Conservation (phyloP, 2,329 filamentous ascomycete species). For the Alternaria ethzedia region DNA sequence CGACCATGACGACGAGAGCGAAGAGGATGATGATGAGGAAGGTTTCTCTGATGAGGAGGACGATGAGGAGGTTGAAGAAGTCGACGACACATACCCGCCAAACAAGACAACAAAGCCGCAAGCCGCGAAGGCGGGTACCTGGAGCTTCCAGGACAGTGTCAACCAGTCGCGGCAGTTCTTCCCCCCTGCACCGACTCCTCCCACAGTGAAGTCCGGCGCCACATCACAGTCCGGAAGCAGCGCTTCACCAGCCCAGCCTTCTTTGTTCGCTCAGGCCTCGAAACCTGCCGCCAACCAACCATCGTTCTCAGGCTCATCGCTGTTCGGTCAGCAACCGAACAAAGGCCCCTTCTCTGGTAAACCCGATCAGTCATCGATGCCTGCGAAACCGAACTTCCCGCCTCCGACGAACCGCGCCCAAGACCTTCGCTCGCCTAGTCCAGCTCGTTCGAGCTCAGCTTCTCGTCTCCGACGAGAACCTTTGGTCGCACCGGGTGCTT, state of each 20-base stretch:
- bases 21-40: constrained; percentile 43
- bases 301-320: constrained; percentile 13
- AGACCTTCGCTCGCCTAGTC: constrained; percentile 75
- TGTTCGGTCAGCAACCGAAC: constrained; percentile 26
- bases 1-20: constrained; percentile 51
- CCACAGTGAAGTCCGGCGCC: constrained; percentile 31
- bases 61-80: constrained; percentile 50
- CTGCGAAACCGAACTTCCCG: constrained; percentile 57
- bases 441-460: constrained; percentile 65
- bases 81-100: constrained; percentile 47
- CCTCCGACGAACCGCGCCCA: constrained; percentile 54
- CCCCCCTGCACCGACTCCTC: constrained; percentile 43
- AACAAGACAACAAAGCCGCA: constrained; percentile 24
- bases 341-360: constrained; percentile 19
- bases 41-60: constrained; percentile 52
- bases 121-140: constrained; percentile 15
- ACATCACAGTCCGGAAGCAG: constrained; percentile 31
- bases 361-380: constrained; percentile 13
- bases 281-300: constrained; percentile 15
- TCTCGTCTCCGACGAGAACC: constrained; percentile 49
- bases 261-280: constrained; percentile 22
- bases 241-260: constrained; percentile 24
- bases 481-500: constrained; percentile 41
- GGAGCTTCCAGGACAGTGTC: constrained; percentile 29
- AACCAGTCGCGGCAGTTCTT: constrained; percentile 32